Conservation (phyloP, 306 rosid genomes). For the Calophaca sinica region DNA sequence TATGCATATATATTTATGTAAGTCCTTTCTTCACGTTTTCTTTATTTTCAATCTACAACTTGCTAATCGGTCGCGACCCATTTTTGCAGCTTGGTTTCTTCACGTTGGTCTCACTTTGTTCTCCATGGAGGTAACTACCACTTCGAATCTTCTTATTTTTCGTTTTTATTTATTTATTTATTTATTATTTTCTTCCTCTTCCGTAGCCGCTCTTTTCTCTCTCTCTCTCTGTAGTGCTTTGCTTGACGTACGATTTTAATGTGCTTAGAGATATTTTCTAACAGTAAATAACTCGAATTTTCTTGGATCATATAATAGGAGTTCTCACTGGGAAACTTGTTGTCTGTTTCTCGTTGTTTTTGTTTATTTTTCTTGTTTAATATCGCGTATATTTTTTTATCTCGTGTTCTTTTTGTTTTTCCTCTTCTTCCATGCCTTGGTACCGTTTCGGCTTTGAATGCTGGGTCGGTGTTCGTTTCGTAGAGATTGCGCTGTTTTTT, state of each 20-base stretch:
- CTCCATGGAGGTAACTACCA: constrained; percentile 57
- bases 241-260: constrained; percentile 55
- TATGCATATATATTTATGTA: not conserved
- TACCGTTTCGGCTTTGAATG: constrained; percentile 37
- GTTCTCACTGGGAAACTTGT: constrained; percentile 46
- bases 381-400: constrained; percentile 10
- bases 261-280: constrained; percentile 47
- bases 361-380: constrained; percentile 3
- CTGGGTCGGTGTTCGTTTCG: constrained; percentile 35
- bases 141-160: constrained; percentile 28
- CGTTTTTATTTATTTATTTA: too few species aligned
- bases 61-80: constrained; percentile 69
- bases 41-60: constrained; percentile 56
- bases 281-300: constrained; percentile 52
- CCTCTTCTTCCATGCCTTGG: not conserved
- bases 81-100: constrained; percentile 59
- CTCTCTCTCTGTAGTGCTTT: constrained; percentile 39
- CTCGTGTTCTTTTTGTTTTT: constrained; percentile 3
- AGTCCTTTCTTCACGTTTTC: constrained; percentile 59
- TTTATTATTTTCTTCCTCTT: not conserved
- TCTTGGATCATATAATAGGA: constrained; percentile 67
- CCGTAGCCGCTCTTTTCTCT: not conserved
- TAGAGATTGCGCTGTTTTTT: constrained; percentile 45
- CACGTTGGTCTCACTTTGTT: constrained; percentile 56
- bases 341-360: constrained; percentile 39